Base-by-base conservation (phyloP, 306 rosid species). In the Cucurbita ficifolia region DNA sequence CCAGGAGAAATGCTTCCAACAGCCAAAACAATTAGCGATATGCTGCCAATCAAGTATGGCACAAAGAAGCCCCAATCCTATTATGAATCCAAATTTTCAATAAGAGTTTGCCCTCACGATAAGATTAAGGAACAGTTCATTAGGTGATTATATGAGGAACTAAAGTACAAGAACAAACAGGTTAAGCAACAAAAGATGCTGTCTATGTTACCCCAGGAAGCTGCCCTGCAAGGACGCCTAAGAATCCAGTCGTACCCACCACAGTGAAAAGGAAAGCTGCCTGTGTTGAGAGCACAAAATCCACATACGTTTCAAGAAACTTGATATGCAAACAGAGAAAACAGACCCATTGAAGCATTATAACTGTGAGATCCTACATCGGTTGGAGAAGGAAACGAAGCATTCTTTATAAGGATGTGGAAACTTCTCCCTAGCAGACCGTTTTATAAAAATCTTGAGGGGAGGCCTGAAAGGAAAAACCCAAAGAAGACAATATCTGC, bases 241-340 rank as follows among this genome's bases (percentile, higher is more conserved):
- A 82, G 84, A 90, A 87, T 75, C 98, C 92, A 7, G 97, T 86
- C 60, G 92, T 84, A 48, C 98, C 98, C 70, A 90, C 98, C 80
- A 94, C 97, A n/a, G 97, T 90, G 79, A 89, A 94, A 55, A 94
- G 96, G 81, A 94, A 94, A 83, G 97, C 96, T 45, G 95, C 98
- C 95, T 90, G 92, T 81, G 78, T 43, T 64, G 79, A 79, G 42
- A 71, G n/a, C 62, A 53, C 8, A 62, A 72, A 50, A 52, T 51
- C 16, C 59, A 52, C 36, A 72, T 45, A 8, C 42, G 10, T 42
- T 42, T 40, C 72, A 35, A 10, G 45, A 60, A 60, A 29, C 9
- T 17, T 6, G 39, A 57, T 4, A 57, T 24, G 14, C 4, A 38
- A 61, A 61, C 69, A 38, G 48, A 21, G 17, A n/a, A 59, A 61